Percentiles rank a stretch among this genome's conserved stretches.
Conservation (phyloP, 2,329 filamentous ascomycete genomes). For the Hymenoscyphus linearis region DNA sequence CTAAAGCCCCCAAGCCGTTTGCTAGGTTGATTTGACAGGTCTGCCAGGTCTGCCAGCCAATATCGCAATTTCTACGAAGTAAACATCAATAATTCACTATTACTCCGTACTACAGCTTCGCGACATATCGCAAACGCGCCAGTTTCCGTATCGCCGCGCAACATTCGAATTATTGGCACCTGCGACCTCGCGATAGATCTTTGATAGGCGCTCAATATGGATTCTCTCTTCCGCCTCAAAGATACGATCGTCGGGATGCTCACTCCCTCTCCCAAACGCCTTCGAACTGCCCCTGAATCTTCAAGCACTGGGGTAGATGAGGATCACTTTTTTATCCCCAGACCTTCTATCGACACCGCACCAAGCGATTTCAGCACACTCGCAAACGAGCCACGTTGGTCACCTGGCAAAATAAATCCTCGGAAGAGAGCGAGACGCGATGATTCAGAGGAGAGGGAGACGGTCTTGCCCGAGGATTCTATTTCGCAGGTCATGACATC, state of each 20-base stretch:
- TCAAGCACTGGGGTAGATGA: slow-evolving; percentile 8
- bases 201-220: slow-evolving; percentile 17
- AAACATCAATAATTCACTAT: not conserved
- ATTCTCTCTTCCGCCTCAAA: slow-evolving; percentile 25
- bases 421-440: slow-evolving; percentile 26
- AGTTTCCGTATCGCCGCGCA: not conserved
- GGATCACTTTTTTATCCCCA: slow-evolving; percentile 14
- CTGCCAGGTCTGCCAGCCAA: not conserved
- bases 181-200: not conserved
- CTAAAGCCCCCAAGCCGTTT: not conserved
- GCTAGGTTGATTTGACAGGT: not conserved
- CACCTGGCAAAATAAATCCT: slow-evolving; percentile 16
- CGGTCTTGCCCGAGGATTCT: slow-evolving; percentile 19
- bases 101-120: not conserved
- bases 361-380: slow-evolving; percentile 8
- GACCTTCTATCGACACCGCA: slow-evolving; percentile 19
- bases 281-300: slow-evolving; percentile 26
- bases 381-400: slow-evolving; percentile 17
- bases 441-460: slow-evolving; percentile 12
- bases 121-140: not conserved
- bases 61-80: not conserved
- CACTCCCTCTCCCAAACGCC: slow-evolving; percentile 32
- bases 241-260: slow-evolving; percentile 27
- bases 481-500: slow-evolving; percentile 17
- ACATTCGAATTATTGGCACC: not conserved